phyloP scores from a whole-genome alignment of 2,329 filamentous ascomycete species.

The Cladosporium sp. region DNA sequence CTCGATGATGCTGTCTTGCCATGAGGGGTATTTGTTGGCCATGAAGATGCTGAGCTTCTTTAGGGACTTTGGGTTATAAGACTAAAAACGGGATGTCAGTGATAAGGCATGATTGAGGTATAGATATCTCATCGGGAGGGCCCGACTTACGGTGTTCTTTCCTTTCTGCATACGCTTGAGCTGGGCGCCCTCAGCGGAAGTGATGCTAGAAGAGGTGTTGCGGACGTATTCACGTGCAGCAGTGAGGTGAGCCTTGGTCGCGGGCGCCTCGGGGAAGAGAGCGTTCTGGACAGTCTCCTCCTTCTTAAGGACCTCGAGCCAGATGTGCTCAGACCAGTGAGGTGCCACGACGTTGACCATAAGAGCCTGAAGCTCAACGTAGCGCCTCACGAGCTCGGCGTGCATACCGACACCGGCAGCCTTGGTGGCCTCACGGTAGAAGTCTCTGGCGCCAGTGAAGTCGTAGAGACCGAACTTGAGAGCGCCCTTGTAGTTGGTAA shows the following conservation, averaged over 20 bases:
- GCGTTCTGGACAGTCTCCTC: constrained; percentile 72
- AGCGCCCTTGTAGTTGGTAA: constrained; percentile 79
- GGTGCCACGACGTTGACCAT: constrained; percentile 80
- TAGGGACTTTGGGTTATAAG: constrained; percentile 84
- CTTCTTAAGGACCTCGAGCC: constrained; percentile 83
- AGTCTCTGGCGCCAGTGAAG: constrained; percentile 80
- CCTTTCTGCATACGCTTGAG: constrained; percentile 91
- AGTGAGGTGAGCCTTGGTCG: constrained; percentile 62
- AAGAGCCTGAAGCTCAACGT: constrained; percentile 81
- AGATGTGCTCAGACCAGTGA: constrained; percentile 93
- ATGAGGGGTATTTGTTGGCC: constrained; percentile 74
- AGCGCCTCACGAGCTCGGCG: constrained; percentile 70
- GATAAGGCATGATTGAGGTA: too few species aligned
- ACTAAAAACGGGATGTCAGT: too few species aligned
- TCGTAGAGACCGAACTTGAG: constrained; percentile 83
- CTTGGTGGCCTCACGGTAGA: constrained; percentile 78
- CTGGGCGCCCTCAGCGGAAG: constrained; percentile 75
- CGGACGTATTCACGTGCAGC: constrained; percentile 82
- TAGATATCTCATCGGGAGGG: too few species aligned
- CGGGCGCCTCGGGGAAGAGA: constrained; percentile 66
- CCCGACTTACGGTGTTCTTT: constrained; percentile 56
- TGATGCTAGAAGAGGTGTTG: constrained; percentile 70
- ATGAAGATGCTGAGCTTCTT: constrained; percentile 88
- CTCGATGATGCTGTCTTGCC: constrained; percentile 89
- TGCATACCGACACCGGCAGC: constrained; percentile 83